Evolutionary conservation across 164 flowering plant species (phyloP).

Genomic region (Taxillus chinensis): DNA sequence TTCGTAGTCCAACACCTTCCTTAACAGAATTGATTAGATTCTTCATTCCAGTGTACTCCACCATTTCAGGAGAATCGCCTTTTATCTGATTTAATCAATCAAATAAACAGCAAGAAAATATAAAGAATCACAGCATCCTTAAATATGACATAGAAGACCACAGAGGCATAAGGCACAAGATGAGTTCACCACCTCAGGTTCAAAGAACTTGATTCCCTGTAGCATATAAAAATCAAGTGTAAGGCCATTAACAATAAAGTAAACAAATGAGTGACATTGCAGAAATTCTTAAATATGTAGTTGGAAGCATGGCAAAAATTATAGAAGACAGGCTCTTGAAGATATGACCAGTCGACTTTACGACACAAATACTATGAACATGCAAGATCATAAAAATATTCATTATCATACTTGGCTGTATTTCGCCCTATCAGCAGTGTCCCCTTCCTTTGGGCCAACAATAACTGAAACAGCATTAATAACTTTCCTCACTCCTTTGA

Average conservation of each 20-base stretch:
- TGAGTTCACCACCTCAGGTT: conserved; percentile 71
- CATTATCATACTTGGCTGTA: conserved; percentile 72
- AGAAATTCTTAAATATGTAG: not conserved
- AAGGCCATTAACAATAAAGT: not conserved
- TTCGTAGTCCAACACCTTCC: conserved; percentile 52
- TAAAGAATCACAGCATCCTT: conserved; percentile 9
- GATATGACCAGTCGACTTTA: not conserved
- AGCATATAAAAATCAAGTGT: conserved; percentile 6
- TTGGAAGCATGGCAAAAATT: conserved; percentile 5
- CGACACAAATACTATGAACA: not conserved
- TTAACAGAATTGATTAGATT: conserved; percentile 80
- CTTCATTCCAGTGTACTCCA: conserved; percentile 80
- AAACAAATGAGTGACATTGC: not conserved
- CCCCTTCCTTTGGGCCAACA: conserved; percentile 97
- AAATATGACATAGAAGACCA: conserved; percentile 5
- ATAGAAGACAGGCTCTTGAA: not conserved
- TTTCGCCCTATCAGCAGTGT: conserved; percentile 91
- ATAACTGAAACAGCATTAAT: conserved; percentile 90
- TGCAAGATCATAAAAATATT: conserved; percentile 2
- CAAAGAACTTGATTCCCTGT: conserved; percentile 99
- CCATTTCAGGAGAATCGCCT: conserved; percentile 94
- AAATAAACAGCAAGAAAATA: conserved; percentile 4
- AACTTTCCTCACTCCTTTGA: conserved; percentile 82
- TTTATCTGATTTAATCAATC: conserved; percentile 51
- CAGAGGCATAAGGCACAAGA: too few relatives aligned